These are phyloP conservation scores for Lecanicillium sp. DNA, from an alignment of 2,329 filamentous ascomycete species.

Conservation along the genomic window DNA sequence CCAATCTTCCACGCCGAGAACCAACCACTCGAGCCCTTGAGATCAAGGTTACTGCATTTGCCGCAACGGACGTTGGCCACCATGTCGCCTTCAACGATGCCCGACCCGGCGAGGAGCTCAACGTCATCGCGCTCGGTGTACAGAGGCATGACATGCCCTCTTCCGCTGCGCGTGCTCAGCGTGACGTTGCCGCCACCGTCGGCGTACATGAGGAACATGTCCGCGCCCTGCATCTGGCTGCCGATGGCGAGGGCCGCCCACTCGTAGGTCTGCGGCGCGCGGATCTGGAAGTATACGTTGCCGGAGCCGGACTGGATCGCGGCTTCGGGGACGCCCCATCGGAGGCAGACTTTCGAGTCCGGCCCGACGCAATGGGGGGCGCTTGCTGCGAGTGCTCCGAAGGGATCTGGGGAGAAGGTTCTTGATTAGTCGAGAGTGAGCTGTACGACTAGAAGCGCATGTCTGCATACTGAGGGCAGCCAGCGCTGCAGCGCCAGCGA, in stretches of 20 bases:
- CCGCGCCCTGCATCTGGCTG: constrained; percentile 45
- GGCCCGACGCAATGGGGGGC: constrained; percentile 35
- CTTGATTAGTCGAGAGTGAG: not conserved
- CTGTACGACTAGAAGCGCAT: no score
- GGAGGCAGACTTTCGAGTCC: constrained; percentile 43
- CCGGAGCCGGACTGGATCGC: constrained; percentile 43
- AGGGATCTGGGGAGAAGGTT: not conserved
- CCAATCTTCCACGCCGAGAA: constrained; percentile 51
- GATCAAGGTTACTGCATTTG: constrained; percentile 44
- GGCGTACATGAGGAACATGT: constrained; percentile 59
- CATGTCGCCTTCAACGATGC: constrained; percentile 46
- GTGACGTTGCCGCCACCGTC: constrained; percentile 55
- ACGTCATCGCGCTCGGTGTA: constrained; percentile 39
- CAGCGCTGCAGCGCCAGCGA: constrained; percentile 9
- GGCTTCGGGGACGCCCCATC: constrained; percentile 47
- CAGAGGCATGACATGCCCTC: constrained; percentile 41
- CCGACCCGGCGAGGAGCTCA: constrained; percentile 53
- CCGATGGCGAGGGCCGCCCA: constrained; percentile 58
- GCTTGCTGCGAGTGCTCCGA: constrained; percentile 21
- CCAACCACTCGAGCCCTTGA: constrained; percentile 40
- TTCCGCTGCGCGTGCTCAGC: constrained; percentile 49
- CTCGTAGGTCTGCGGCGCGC: constrained; percentile 43
- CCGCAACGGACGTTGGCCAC: constrained; percentile 53
- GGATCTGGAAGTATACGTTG: constrained; percentile 56
- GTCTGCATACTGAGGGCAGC: constrained; percentile 8